These are phyloP conservation scores for Coprinopsis cinerea DNA, from an alignment of 768 basidiomycete species.

Conservation along the genomic window DNA sequence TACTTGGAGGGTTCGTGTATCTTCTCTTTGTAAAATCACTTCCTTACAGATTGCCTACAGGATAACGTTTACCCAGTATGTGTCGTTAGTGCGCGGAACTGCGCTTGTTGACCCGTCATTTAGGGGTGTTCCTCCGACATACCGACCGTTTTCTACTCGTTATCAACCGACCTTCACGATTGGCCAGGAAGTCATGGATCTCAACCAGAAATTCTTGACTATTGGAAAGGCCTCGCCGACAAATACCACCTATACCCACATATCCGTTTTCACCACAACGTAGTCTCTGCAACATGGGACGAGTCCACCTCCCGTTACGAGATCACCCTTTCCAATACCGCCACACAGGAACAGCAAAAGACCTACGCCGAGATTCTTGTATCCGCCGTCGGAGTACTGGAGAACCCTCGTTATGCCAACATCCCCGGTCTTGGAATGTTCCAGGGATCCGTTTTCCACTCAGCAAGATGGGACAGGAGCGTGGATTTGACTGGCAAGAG, in stretches of 20 bases:
- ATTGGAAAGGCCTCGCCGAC: conserved; percentile 33
- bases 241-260: background rate
- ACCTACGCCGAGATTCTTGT: conserved; percentile 42
- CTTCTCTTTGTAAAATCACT: background rate
- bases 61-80: background rate
- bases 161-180: conserved; percentile 43
- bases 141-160: conserved; percentile 35
- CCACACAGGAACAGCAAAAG: conserved; percentile 22
- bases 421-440: conserved; percentile 34
- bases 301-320: background rate
- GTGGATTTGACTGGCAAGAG: conserved; percentile 38
- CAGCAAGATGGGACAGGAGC: conserved; percentile 40
- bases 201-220: conserved; percentile 36
- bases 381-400: conserved; percentile 44
- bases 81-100: background rate
- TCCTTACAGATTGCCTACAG: background rate
- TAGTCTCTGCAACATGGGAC: background rate
- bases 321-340: conserved; percentile 14
- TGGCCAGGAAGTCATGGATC: conserved; percentile 38
- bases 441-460: conserved; percentile 47
- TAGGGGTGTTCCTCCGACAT: conserved; percentile 44
- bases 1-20: conserved; percentile 42
- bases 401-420: conserved; percentile 34
- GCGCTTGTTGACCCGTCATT: background rate
- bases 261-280: background rate